These are phyloP conservation scores for Ascochyta clinopodiicola DNA, from an alignment of 2,329 filamentous ascomycete species.

Conservation along the genomic window DNA sequence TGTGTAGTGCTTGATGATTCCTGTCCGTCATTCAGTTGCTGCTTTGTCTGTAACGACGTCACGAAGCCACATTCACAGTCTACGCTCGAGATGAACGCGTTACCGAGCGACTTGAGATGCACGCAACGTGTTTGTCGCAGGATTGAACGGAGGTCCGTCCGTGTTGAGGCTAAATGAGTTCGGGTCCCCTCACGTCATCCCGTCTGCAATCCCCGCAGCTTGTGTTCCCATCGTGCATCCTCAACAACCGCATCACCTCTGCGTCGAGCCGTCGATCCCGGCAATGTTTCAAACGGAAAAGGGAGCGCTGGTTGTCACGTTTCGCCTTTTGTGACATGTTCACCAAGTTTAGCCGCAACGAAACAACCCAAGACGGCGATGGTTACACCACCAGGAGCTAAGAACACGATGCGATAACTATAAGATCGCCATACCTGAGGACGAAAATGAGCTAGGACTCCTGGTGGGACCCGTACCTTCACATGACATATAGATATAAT, in stretches of 20 bases:
- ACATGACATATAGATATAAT: slow-evolving; percentile 13
- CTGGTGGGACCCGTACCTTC: slow-evolving; percentile 10
- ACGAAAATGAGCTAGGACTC: slow-evolving; percentile 9
- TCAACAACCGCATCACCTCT: not conserved
- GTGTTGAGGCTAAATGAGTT: not conserved
- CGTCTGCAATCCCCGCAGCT: slow-evolving; percentile 9
- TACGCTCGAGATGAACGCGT: not conserved
- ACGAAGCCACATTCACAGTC: not conserved
- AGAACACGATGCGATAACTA: slow-evolving; percentile 6
- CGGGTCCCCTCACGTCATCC: slow-evolving; percentile 17
- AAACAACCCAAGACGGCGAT: slow-evolving; percentile 14
- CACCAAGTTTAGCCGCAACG: slow-evolving; percentile 14
- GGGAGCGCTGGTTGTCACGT: not conserved
- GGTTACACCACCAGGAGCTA: slow-evolving; percentile 14
- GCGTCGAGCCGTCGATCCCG: not conserved
- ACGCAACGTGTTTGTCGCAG: not conserved
- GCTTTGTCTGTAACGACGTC: not conserved
- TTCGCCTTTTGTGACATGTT: slow-evolving; percentile 1
- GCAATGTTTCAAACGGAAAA: not conserved
- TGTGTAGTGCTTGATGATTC: too few relatives aligned
- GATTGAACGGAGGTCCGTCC: not conserved
- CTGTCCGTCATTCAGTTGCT: not conserved
- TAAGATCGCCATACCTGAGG: slow-evolving; percentile 10
- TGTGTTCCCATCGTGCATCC: not conserved
- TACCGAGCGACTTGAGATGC: not conserved